phyloP scores from a whole-genome alignment of 2,329 filamentous ascomycete genomes.

The Blastomyces silverae region DNA sequence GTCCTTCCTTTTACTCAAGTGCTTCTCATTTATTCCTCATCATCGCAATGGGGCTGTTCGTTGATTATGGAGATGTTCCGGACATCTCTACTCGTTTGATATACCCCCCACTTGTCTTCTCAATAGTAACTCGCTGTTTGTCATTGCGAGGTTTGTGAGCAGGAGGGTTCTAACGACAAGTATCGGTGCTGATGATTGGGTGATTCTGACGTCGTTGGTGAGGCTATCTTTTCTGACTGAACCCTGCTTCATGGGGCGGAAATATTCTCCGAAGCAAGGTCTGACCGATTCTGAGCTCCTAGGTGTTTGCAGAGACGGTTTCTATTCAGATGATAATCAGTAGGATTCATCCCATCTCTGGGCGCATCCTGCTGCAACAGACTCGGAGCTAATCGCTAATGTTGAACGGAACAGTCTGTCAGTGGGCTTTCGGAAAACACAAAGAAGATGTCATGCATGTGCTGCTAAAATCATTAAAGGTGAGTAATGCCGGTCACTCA shows the following conservation, averaged over 20 bases:
- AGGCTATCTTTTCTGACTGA: too few species aligned
- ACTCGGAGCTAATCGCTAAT: background rate
- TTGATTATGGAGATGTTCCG: too few species aligned
- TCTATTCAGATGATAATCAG: conserved; percentile 24
- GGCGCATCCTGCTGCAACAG: background rate
- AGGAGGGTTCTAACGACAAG: conserved; percentile 19
- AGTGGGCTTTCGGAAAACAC: conserved; percentile 24
- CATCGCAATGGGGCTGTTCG: too few species aligned
- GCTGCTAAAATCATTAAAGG: conserved; percentile 20
- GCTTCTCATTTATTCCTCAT: too few species aligned
- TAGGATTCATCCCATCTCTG: conserved; percentile 13
- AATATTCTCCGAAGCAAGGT: conserved; percentile 8
- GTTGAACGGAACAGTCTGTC: conserved; percentile 17
- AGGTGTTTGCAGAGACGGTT: conserved; percentile 24
- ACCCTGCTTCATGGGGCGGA: too few species aligned
- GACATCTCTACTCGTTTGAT: conserved; percentile 21
- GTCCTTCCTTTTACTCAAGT: too few species aligned
- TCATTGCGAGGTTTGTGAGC: conserved; percentile 21
- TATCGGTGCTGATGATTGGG: conserved; percentile 23
- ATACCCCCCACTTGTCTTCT: conserved; percentile 23
- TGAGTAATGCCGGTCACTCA: conserved; percentile 1
- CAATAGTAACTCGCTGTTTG: conserved; percentile 22
- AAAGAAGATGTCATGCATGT: conserved; percentile 18
- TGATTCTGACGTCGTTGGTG: conserved; percentile 19
- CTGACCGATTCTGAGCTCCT: conserved; percentile 4